Evolutionary conservation across 805 yeast species (phyloP), one percentile per base, ranked within the genome.

Genomic region (Komagataella mondaviorum): DNA sequence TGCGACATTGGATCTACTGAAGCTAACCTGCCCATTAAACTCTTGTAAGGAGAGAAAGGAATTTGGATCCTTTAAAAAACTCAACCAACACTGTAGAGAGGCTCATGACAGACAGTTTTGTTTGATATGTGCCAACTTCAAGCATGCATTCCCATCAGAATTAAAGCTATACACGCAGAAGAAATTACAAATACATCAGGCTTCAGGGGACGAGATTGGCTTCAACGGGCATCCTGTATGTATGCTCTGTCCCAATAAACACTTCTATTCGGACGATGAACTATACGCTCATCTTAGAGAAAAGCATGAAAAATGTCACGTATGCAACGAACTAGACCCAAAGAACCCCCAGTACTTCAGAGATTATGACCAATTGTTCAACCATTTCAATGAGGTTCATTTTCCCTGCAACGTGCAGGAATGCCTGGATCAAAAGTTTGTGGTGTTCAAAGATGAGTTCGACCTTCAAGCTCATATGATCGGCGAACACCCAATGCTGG

Each of bases 181-280:
- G 51, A 83, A 80, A 57, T 71, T 91, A 47, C 80, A 78, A 54
- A 72, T 67, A 47, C 99, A 93, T 66, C 83, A 83, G 61, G 65
- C 72, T 3, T 72, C 69, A 44, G 97, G 96, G 49, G 96, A 90
- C 59, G 74, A 71, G 45, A 69, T 70, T 6, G 96, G 96, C 0
- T 90, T 90, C 64, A 71, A 66, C 8, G 98, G 98, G 0, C 98
- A 90, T 63, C 97, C 98, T 0, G 69, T 73, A 55, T 93, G 99
- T 71, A 77, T 77, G 56, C 85, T 87, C 63, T 93, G 99, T 65
- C 66, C 74, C 3, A 80, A 80, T 2, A 75, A 71, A 56, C 68
- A 95, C 52, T 90, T 87, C 63, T 93, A 93, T 63, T 87, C 96
- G 0, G 87, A 81, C 45, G 96, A 91, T 63, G 98, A 90, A 63